These are phyloP conservation scores for Euphrasia arctica DNA, from an alignment of 305 asterid genomes.

Conservation along the genomic window DNA sequence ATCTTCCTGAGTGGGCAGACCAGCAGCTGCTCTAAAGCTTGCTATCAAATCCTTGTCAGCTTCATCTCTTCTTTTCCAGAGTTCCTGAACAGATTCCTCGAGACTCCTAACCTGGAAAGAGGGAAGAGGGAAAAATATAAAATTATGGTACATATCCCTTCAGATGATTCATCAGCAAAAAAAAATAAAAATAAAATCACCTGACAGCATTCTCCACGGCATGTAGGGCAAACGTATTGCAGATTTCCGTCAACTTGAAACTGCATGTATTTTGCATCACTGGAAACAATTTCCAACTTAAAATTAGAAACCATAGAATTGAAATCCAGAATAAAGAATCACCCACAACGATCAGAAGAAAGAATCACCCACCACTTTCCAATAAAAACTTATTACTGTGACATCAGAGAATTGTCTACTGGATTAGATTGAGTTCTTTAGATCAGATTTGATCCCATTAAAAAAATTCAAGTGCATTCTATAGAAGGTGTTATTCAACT, in stretches of 20 bases:
- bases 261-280: conserved; percentile 87
- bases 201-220: conserved; percentile 91
- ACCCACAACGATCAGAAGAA: conserved; percentile 16
- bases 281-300: conserved; percentile 33
- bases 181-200: conserved; percentile 44
- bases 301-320: conserved; percentile 23
- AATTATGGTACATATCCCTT: conserved; percentile 13
- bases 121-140: conserved; percentile 15
- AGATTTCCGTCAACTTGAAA: conserved; percentile 93
- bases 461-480: not conserved
- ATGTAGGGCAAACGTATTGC: conserved; percentile 80
- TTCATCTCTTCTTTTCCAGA: conserved; percentile 92
- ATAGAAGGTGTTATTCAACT: not conserved
- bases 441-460: conserved; percentile 1
- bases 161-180: conserved; percentile 22
- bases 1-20: conserved; percentile 94
- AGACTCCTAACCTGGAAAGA: conserved; percentile 58
- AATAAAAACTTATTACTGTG: not conserved
- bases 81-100: conserved; percentile 97
- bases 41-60: conserved; percentile 82
- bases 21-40: conserved; percentile 88
- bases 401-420: not conserved
- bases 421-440: not conserved
- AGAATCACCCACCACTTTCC: conserved; percentile 16
- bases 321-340: conserved; percentile 23